phyloP scores from a whole-genome alignment of 2,329 filamentous ascomycete genomes.

The Didymella exigua region DNA sequence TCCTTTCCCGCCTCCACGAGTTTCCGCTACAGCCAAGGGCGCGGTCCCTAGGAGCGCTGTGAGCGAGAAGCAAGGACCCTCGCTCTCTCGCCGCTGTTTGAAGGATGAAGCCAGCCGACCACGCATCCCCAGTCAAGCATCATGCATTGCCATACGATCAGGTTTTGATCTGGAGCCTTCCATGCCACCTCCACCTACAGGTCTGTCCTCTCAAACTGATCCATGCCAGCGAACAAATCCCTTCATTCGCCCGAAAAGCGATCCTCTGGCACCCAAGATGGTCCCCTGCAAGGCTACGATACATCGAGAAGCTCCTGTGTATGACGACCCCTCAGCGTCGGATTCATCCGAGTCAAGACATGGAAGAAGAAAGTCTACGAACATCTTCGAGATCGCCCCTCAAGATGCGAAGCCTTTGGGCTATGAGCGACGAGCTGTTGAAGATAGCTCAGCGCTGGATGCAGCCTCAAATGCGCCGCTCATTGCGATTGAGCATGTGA shows the following conservation, averaged over 20 bases:
- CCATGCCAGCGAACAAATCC: conserved; percentile 16
- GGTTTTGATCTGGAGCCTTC: conserved; percentile 1
- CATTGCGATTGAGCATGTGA: conserved; percentile 6
- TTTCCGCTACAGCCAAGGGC: conserved; percentile 11
- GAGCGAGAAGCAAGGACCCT: conserved; percentile 1
- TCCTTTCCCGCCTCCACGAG: conserved; percentile 19
- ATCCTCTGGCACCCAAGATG: conserved; percentile 12
- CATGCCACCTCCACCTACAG: conserved; percentile 15
- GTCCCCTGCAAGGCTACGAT: conserved; percentile 11
- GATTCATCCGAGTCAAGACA: not conserved
- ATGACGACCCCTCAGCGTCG: not conserved
- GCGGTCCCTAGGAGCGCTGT: not conserved
- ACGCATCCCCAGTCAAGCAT: conserved; percentile 2
- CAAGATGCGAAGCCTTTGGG: conserved; percentile 12
- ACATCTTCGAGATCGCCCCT: not conserved
- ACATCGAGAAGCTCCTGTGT: not conserved
- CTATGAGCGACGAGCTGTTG: not conserved
- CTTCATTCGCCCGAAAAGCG: conserved; percentile 12
- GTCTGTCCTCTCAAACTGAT: conserved; percentile 12
- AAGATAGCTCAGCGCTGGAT: conserved; percentile 3
- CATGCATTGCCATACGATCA: not conserved
- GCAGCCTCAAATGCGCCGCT: not conserved
- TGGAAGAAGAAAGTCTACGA: not conserved
- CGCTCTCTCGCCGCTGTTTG: not conserved
- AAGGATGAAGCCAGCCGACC: conserved; percentile 2